Evolutionary conservation across 2,329 filamentous ascomycete species (phyloP).

Genomic region (Thelonectria rubi): DNA sequence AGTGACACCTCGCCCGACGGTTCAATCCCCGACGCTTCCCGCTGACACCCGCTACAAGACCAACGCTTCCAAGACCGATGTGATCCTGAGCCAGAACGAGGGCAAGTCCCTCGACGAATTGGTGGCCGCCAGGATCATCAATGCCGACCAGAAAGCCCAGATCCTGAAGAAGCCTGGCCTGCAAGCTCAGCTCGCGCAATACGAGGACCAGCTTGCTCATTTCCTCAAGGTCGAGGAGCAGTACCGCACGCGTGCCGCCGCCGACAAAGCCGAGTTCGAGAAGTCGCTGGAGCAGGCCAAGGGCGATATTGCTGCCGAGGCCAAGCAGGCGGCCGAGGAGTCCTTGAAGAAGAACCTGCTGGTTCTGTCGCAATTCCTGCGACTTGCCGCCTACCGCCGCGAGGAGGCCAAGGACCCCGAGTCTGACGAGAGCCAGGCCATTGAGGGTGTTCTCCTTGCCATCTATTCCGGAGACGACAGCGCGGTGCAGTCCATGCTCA

Average conservation of each 20-base stretch:
- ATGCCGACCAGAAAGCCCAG: slow-evolving; percentile 80
- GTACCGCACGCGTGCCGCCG: slow-evolving; percentile 67
- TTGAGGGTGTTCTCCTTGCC: slow-evolving; percentile 80
- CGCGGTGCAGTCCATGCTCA: slow-evolving; percentile 78
- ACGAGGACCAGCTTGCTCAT: slow-evolving; percentile 77
- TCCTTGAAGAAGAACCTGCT: slow-evolving; percentile 72
- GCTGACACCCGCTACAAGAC: slow-evolving; percentile 55
- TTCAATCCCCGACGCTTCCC: slow-evolving; percentile 24
- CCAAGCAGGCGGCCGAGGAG: slow-evolving; percentile 60
- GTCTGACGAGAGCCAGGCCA: slow-evolving; percentile 78
- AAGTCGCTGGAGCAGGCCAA: slow-evolving; percentile 66
- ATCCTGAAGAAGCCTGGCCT: slow-evolving; percentile 80
- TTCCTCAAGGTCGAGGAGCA: slow-evolving; percentile 81
- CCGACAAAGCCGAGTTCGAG: slow-evolving; percentile 69
- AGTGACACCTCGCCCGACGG: slow-evolving; percentile 49
- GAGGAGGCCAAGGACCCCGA: slow-evolving; percentile 72
- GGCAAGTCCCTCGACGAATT: slow-evolving; percentile 78
- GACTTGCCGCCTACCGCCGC: slow-evolving; percentile 79
- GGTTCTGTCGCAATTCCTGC: slow-evolving; percentile 80
- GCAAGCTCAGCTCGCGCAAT: slow-evolving; percentile 71
- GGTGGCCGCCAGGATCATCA: slow-evolving; percentile 77
- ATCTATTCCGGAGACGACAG: slow-evolving; percentile 82
- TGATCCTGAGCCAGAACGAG: slow-evolving; percentile 73
- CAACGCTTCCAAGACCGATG: slow-evolving; percentile 77
- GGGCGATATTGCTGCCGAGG: slow-evolving; percentile 61